These are phyloP conservation scores for Corynespora cassiicola DNA, from an alignment of 2,329 filamentous ascomycete genomes.

Conservation along the genomic window DNA sequence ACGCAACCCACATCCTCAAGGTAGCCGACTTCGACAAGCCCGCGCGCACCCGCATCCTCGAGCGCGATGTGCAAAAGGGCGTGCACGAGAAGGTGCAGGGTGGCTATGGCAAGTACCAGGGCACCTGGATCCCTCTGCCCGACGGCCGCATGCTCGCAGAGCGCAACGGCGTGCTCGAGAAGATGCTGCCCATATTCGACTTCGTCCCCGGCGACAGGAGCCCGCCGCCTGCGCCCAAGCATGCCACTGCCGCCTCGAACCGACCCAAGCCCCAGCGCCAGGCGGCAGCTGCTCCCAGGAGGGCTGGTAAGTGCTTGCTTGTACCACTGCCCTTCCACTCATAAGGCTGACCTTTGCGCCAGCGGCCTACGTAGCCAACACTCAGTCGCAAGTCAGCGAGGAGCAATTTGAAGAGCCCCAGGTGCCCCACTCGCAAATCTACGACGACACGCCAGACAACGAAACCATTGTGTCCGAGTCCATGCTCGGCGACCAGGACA, in stretches of 20 bases:
- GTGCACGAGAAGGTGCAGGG: constrained; percentile 97
- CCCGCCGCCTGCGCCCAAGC: constrained; percentile 91
- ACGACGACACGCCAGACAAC: constrained; percentile 84
- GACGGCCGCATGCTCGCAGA: constrained; percentile 82
- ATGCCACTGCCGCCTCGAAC: constrained; percentile 72
- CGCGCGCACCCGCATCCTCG: constrained; percentile 89
- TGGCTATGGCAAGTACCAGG: constrained; percentile 98
- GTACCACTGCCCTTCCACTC: neutral
- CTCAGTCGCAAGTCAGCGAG: constrained; percentile 53
- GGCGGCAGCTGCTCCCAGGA: constrained; percentile 59
- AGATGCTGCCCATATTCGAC: constrained; percentile 86
- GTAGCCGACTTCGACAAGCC: constrained; percentile 98
- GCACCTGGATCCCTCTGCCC: constrained; percentile 93
- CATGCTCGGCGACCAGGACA: constrained; percentile 83
- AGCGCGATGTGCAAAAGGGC: constrained; percentile 96
- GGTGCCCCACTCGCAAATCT: constrained; percentile 67
- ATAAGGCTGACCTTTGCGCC: constrained; percentile 13
- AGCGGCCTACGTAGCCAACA: constrained; percentile 30
- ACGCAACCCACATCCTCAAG: constrained; percentile 98
- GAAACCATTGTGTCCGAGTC: constrained; percentile 83
- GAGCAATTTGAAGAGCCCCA: constrained; percentile 71
- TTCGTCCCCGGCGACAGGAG: constrained; percentile 84
- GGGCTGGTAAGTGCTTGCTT: neutral
- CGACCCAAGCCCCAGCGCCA: constrained; percentile 81
- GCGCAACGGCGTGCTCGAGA: constrained; percentile 85